Percentiles rank a stretch among this genome's conserved stretches.
Conservation (phyloP, 495 filamentous ascomycete genomes). For the Lasiosphaeriaceae sp. region DNA sequence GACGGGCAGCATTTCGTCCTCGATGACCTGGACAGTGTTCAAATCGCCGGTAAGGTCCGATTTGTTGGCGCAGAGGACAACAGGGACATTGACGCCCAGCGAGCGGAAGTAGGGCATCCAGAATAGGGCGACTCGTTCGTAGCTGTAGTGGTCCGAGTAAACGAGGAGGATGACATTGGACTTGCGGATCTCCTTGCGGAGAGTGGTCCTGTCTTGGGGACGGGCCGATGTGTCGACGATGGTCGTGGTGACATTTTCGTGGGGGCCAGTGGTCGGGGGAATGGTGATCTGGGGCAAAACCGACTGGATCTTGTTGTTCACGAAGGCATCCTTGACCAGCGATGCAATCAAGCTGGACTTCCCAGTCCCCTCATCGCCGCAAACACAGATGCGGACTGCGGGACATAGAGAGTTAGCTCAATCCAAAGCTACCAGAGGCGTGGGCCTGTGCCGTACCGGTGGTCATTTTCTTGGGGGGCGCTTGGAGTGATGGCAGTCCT, state of each 20-base stretch:
- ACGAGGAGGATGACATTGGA: slow-evolving; percentile 96
- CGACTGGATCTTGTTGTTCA: slow-evolving; percentile 88
- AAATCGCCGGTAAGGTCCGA: slow-evolving; percentile 67
- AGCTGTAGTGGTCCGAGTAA: slow-evolving; percentile 97
- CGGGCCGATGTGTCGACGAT: slow-evolving; percentile 96
- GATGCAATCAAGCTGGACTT: slow-evolving; percentile 71
- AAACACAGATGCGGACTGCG: slow-evolving; percentile 88
- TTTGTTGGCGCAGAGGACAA: slow-evolving; percentile 96
- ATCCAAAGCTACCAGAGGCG: background rate
- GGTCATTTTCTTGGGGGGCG: background rate
- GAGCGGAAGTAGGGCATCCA: slow-evolving; percentile 98
- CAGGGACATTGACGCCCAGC: slow-evolving; percentile 95
- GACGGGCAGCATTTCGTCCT: slow-evolving; percentile 96
- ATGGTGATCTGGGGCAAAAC: slow-evolving; percentile 93
- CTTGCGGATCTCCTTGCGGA: slow-evolving; percentile 91
- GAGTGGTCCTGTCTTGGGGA: slow-evolving; percentile 81
- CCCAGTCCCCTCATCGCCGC: slow-evolving; percentile 82
- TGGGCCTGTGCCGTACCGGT: slow-evolving; percentile 1
- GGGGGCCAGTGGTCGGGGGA: slow-evolving; percentile 79
- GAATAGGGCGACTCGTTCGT: slow-evolving; percentile 93
- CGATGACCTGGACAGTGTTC: slow-evolving; percentile 73
- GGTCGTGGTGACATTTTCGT: slow-evolving; percentile 91
- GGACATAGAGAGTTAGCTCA: slow-evolving; percentile 8
- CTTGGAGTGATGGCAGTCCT: background rate
- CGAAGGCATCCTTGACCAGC: slow-evolving; percentile 91